Evolutionary conservation across 129 eudicot genomes (phyloP), one percentile per base, ranked within the genome.

Genomic region (carrot (Daucus carota)): DNA sequence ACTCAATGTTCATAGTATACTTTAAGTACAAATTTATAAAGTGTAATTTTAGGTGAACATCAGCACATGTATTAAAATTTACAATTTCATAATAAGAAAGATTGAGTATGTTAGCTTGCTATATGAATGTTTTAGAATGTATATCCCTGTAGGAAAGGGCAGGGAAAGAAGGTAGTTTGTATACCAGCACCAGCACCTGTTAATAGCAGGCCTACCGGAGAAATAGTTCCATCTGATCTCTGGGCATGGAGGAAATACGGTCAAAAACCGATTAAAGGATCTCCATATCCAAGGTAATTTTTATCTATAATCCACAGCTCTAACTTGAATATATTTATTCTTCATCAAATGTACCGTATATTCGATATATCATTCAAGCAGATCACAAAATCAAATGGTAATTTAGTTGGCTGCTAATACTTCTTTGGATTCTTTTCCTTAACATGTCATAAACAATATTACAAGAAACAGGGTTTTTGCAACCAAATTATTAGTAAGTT

Each of bases 161-260:
- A 91, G 79, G 89, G 90, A 44, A 94, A 91, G 85, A 94, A 94
- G 82, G 98, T 94, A 34, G 97, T 94, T 9, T 91, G 97, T 81
- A 91, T 94, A 85, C 98, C 97, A 5, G 98, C 98, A 34, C 96
- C 97, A 24, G 83, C 98, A 34, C 96, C 96, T 28, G 97, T 87
- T 69, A 94, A 89, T 78, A 94, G 93, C 86, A 81, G 97, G 85
- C 80, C 90, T 50, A 84, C 91, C 8, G 98, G 98, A 66, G 98
- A 94, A 83, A 87, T 94, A 18, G 98, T 91, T 73, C 98, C 98
- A 0, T 94, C 97, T 28, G 98, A 94, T 81, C 87, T 94, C 7
- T 94, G 98, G 98, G 98, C 98, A 10, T 94, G 98, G 98, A 87
- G 98, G 72, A 94, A 94, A 74, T 94, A 94, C 29, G 98, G 98